These are phyloP conservation scores for Zasmidium cellare DNA, from an alignment of 2,329 filamentous ascomycete genomes.

Conservation along the genomic window DNA sequence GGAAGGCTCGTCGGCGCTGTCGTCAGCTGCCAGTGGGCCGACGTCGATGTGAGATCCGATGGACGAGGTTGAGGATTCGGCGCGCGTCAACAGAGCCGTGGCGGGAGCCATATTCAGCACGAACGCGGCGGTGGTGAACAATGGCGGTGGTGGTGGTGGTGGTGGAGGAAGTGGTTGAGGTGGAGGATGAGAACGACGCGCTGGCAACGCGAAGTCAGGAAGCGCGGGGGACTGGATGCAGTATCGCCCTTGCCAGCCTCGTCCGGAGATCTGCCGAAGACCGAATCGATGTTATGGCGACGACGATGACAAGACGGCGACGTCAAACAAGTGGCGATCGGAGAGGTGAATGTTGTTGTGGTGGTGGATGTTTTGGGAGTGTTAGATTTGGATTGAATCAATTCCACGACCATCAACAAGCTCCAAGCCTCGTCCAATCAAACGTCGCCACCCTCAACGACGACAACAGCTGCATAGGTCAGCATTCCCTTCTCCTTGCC, in stretches of 20 bases:
- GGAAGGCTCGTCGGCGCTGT: constrained; percentile 49
- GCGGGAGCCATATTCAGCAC: constrained; percentile 5
- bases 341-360: background rate
- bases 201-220: background rate
- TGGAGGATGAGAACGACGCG: background rate
- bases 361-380: background rate
- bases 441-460: background rate
- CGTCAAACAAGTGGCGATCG: background rate
- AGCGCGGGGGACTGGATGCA: background rate
- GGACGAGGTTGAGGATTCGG: constrained; percentile 42
- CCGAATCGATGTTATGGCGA: background rate
- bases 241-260: background rate
- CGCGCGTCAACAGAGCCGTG: constrained; percentile 31
- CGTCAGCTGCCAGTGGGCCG: constrained; percentile 31
- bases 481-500: constrained; percentile 1
- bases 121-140: background rate
- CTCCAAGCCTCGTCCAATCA: constrained; percentile 1
- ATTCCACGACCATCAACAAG: constrained; percentile 2
- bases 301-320: background rate
- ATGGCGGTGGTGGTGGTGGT: constrained; percentile 1
- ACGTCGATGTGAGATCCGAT: constrained; percentile 45
- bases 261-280: background rate
- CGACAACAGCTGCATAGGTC: background rate
- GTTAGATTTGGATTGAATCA: background rate
- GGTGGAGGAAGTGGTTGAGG: background rate